A percentile compares a stretch with the other conserved stretches of the same genome.
Conservation (phyloP, 257 asterid genomes). For the Gentiana dahurica region DNA sequence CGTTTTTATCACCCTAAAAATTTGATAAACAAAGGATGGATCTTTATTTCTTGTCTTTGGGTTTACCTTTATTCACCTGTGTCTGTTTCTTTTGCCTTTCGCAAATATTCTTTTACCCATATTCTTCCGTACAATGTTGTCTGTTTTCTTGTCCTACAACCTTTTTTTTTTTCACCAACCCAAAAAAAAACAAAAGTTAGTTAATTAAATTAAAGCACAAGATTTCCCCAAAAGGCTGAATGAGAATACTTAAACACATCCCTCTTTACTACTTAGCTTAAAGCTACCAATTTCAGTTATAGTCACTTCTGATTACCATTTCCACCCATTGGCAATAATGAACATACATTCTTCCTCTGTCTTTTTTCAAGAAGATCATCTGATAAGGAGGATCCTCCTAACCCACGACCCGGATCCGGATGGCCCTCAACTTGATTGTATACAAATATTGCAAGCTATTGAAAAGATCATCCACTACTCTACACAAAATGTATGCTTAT, state of each 20-base stretch:
- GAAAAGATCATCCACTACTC: constrained; percentile 28
- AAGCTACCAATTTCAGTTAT: background rate
- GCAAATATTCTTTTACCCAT: background rate
- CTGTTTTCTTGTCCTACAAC: background rate
- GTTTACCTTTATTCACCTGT: constrained; percentile 6
- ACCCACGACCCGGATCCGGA: constrained; percentile 45
- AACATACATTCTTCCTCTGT: background rate
- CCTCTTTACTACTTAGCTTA: background rate
- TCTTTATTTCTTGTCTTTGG: constrained; percentile 10
- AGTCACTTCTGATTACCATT: constrained; percentile 2
- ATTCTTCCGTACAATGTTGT: constrained; percentile 1
- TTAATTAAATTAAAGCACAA: background rate
- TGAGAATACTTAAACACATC: background rate
- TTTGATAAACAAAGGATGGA: too few relatives aligned
- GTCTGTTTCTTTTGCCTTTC: constrained; percentile 1
- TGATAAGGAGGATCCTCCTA: constrained; percentile 35
- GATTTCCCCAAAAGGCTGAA: too few relatives aligned
- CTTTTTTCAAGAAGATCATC: constrained; percentile 35
- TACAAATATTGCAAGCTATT: constrained; percentile 27
- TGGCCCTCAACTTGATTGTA: constrained; percentile 36
- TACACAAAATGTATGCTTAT: constrained; percentile 1
- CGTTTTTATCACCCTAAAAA: too few relatives aligned
- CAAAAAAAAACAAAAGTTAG: background rate
- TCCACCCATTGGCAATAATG: constrained; percentile 15
- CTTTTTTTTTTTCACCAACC: background rate